phyloP scores from a whole-genome alignment of 2,329 filamentous ascomycete genomes.

The Aspergillus cejpii region DNA sequence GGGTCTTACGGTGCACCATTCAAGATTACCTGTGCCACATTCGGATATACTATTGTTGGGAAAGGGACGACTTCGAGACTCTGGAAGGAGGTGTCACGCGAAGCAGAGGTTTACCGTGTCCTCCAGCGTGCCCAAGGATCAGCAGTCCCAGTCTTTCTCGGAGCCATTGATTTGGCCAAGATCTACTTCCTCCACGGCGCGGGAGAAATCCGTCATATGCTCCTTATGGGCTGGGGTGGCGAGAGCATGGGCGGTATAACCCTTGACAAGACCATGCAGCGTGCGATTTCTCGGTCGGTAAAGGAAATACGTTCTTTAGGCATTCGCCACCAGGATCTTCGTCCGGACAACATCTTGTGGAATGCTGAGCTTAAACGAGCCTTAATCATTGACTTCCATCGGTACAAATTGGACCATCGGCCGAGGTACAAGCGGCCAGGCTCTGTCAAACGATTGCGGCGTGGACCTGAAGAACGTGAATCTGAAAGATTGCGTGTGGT shows the following conservation, averaged over 20 bases:
- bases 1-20: slow-evolving; percentile 26
- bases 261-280: slow-evolving; percentile 3
- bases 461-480: slow-evolving; percentile 5
- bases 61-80: slow-evolving; percentile 24
- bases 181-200: slow-evolving; percentile 21
- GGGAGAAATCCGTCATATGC: slow-evolving; percentile 24
- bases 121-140: slow-evolving; percentile 20
- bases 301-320: slow-evolving; percentile 10
- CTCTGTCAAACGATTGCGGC: slow-evolving; percentile 8
- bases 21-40: slow-evolving; percentile 23
- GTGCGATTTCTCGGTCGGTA: slow-evolving; percentile 7
- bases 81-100: slow-evolving; percentile 19
- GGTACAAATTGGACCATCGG: slow-evolving; percentile 7
- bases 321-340: slow-evolving; percentile 12
- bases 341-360: slow-evolving; percentile 13
- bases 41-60: slow-evolving; percentile 20
- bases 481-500: slow-evolving; percentile 6
- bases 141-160: slow-evolving; percentile 26
- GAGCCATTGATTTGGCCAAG: slow-evolving; percentile 18
- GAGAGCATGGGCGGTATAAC: slow-evolving; percentile 7
- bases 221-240: slow-evolving; percentile 24
- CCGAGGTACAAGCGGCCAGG: slow-evolving; percentile 5
- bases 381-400: slow-evolving; percentile 12
- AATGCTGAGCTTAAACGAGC: slow-evolving; percentile 9
- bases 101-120: slow-evolving; percentile 21